A percentile compares a stretch with the other conserved stretches of the same genome.
phyloP scores from a whole-genome alignment of 768 basidiomycete genomes.

The Daedaleopsis sinensis region DNA sequence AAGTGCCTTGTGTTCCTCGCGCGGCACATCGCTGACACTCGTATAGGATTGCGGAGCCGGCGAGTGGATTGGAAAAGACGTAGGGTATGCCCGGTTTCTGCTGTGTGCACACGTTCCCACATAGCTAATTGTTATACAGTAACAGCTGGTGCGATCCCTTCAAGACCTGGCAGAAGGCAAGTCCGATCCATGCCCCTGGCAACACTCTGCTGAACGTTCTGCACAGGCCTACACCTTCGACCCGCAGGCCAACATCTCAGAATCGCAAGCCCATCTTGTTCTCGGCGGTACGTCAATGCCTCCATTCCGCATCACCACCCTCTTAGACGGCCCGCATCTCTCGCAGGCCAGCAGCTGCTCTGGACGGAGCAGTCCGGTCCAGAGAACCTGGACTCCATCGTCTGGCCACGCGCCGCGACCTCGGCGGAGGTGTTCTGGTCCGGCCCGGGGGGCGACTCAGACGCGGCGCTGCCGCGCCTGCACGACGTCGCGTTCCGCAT shows the following conservation, averaged over 20 bases:
- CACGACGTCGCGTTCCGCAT: conserved; percentile 4
- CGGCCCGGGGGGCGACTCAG: conserved; percentile 41
- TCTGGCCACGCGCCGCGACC: conserved; percentile 74
- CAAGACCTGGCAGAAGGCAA: conserved; percentile 78
- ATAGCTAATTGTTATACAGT: conserved; percentile 26
- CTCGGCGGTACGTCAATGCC: conserved; percentile 64
- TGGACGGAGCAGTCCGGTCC: conserved; percentile 78
- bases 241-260: conserved; percentile 57
- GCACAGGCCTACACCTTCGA: conserved; percentile 68
- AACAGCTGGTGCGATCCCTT: conserved; percentile 80
- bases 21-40: not conserved
- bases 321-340: no score
- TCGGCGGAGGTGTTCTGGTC: conserved; percentile 82
- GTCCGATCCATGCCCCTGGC: not conserved
- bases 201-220: not conserved
- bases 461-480: conserved; percentile 56
- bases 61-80: conserved; percentile 61
- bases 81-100: conserved; percentile 32
- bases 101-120: not conserved
- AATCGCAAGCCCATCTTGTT: conserved; percentile 53
- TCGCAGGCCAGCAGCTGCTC: conserved; percentile 61
- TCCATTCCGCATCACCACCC: not conserved
- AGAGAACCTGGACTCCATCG: conserved; percentile 64
- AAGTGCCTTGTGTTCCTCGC: conserved; percentile 10
- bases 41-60: conserved; percentile 69